Evolutionary conservation across 2,329 filamentous ascomycete species (phyloP).

Genomic region (Sphaerulina musiva): DNA sequence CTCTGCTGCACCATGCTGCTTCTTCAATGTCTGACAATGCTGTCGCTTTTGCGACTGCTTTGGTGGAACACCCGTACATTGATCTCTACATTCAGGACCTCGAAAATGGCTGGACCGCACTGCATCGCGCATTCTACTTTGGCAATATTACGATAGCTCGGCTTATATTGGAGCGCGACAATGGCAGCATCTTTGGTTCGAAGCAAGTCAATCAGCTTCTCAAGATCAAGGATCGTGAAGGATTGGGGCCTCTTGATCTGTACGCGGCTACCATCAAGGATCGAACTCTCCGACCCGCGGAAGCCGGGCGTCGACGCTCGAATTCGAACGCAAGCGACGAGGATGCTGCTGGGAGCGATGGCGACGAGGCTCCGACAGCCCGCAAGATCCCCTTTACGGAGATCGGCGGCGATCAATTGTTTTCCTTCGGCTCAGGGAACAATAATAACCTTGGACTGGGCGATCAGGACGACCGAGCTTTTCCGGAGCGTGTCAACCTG

Average conservation of each 20-base stretch:
- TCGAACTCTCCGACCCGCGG: constrained; percentile 51
- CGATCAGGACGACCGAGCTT: constrained; percentile 93
- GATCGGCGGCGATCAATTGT: constrained; percentile 73
- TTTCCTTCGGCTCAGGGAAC: constrained; percentile 92
- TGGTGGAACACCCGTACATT: constrained; percentile 73
- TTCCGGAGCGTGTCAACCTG: constrained; percentile 74
- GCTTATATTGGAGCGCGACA: constrained; percentile 66
- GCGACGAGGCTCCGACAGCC: background rate
- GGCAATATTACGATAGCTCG: constrained; percentile 84
- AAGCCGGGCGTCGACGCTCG: constrained; percentile 31
- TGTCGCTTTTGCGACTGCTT: constrained; percentile 65
- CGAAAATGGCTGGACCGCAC: constrained; percentile 92
- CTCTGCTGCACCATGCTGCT: constrained; percentile 75
- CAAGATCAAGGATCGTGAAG: constrained; percentile 92
- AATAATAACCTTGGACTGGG: constrained; percentile 88
- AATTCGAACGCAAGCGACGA: constrained; percentile 38
- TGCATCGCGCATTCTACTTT: constrained; percentile 84
- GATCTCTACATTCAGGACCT: constrained; percentile 82
- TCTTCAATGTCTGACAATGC: constrained; percentile 66
- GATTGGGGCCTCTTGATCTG: constrained; percentile 88
- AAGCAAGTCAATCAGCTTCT: constrained; percentile 68
- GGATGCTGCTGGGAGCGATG: constrained; percentile 49
- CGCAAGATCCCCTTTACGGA: constrained; percentile 24
- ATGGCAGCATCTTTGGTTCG: constrained; percentile 54
- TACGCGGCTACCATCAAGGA: constrained; percentile 82